Evolutionary conservation across 2,329 filamentous ascomycete genomes (phyloP).

Genomic region (Pseudocercospora eumusae): DNA sequence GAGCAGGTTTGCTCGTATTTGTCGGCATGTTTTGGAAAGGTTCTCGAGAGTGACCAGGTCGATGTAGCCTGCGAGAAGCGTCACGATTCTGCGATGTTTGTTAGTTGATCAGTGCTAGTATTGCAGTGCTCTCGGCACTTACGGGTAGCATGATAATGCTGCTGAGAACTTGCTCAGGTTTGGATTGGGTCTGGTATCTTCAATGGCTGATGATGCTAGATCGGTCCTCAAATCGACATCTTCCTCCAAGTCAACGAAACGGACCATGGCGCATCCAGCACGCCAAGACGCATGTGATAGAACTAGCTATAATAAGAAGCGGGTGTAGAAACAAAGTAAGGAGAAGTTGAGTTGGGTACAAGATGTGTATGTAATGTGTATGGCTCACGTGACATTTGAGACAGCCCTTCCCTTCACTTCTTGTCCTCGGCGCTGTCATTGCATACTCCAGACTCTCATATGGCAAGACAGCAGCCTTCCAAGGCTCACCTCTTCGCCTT

Average conservation of each 20-base stretch:
- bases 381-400: background rate
- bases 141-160: conserved; percentile 69
- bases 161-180: conserved; percentile 63
- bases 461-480: conserved; percentile 12
- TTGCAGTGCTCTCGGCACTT: conserved; percentile 42
- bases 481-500: conserved; percentile 20
- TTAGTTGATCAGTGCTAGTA: background rate
- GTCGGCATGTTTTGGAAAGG: conserved; percentile 77
- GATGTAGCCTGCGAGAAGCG: conserved; percentile 71
- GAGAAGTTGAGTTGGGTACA: too few relatives aligned
- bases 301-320: too few relatives aligned
- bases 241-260: conserved; percentile 49
- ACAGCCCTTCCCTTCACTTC: background rate
- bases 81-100: conserved; percentile 65
- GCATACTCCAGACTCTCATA: too few relatives aligned
- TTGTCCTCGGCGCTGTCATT: background rate
- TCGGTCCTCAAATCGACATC: conserved; percentile 37
- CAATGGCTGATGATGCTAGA: conserved; percentile 24
- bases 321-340: too few relatives aligned
- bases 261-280: conserved; percentile 42
- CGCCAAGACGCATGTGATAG: conserved; percentile 23
- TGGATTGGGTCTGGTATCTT: conserved; percentile 47
- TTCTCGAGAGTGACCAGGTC: conserved; percentile 86
- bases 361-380: too few relatives aligned
- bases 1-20: conserved; percentile 73